Evolutionary conservation across 169 alveolate genomes (phyloP).

Genomic region (Toxoplasma gondii): DNA sequence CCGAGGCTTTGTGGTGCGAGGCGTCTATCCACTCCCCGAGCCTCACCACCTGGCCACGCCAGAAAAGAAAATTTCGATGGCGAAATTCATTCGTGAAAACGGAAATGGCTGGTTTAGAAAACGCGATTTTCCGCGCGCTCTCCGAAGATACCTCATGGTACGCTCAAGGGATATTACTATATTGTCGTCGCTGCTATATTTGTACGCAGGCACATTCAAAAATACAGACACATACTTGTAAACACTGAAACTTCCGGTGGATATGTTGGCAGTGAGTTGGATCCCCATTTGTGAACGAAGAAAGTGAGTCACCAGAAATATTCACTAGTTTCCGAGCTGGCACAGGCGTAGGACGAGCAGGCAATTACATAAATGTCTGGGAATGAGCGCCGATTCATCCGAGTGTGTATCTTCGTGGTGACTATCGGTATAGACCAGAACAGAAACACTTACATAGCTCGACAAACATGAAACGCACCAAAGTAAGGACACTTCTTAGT

Average conservation of each 20-base stretch:
- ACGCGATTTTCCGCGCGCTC: background rate
- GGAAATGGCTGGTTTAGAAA: constrained; percentile 6
- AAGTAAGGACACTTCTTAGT: too few relatives aligned
- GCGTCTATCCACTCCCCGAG: background rate
- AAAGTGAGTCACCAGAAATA: background rate
- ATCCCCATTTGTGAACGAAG: background rate
- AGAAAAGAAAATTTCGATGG: background rate
- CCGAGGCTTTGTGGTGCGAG: constrained; percentile 6
- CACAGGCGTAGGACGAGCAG: background rate
- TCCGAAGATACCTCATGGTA: constrained; percentile 3
- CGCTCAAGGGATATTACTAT: background rate
- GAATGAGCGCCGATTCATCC: background rate
- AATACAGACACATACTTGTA: background rate
- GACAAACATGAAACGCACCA: background rate
- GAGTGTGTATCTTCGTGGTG: background rate
- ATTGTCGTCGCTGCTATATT: background rate
- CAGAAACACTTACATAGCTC: background rate
- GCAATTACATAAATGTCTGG: background rate
- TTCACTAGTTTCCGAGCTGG: background rate
- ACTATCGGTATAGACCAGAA: background rate
- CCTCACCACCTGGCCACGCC: background rate
- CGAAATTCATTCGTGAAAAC: background rate
- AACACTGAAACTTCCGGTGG: background rate
- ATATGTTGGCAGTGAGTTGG: background rate
- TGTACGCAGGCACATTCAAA: background rate